phyloP scores from a whole-genome alignment of 192 early-diverging fungal species.

The Chytriomyces sp. region DNA sequence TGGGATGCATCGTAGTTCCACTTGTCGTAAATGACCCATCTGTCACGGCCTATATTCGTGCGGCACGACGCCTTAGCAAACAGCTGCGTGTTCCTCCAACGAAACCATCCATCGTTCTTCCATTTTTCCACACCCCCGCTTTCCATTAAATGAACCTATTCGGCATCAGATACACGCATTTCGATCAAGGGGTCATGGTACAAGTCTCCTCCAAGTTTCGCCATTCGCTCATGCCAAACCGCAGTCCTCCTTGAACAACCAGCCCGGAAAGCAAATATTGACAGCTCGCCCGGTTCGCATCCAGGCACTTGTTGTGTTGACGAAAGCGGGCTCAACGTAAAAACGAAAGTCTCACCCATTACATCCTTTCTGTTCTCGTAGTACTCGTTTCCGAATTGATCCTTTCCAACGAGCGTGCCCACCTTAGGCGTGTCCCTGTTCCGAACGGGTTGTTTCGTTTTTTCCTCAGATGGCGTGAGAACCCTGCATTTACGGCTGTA shows the following conservation, averaged over 20 bases:
- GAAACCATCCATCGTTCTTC: background rate
- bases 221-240: too few species aligned
- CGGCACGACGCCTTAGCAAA: background rate
- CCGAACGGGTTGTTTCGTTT: background rate
- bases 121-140: too few species aligned
- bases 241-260: too few species aligned
- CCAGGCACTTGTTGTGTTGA: too few species aligned
- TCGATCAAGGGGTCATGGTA: too few species aligned
- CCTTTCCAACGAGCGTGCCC: conserved; percentile 52
- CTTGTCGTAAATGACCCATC: conserved; percentile 55
- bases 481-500: background rate
- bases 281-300: too few species aligned
- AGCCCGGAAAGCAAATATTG: too few species aligned
- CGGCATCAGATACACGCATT: too few species aligned
- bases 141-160: too few species aligned
- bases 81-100: background rate
- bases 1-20: conserved; percentile 58
- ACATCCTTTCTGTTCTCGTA: conserved; percentile 54
- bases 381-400: conserved; percentile 55
- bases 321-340: too few species aligned
- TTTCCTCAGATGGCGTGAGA: background rate
- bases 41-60: conserved; percentile 44
- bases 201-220: too few species aligned
- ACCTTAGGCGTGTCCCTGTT: conserved; percentile 46
- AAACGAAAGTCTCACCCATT: conserved; percentile 13